Evolutionary conservation across 208 protist genomes (phyloP), one percentile per base, ranked within the genome.

Genomic region (Trypanosoma caninum): DNA sequence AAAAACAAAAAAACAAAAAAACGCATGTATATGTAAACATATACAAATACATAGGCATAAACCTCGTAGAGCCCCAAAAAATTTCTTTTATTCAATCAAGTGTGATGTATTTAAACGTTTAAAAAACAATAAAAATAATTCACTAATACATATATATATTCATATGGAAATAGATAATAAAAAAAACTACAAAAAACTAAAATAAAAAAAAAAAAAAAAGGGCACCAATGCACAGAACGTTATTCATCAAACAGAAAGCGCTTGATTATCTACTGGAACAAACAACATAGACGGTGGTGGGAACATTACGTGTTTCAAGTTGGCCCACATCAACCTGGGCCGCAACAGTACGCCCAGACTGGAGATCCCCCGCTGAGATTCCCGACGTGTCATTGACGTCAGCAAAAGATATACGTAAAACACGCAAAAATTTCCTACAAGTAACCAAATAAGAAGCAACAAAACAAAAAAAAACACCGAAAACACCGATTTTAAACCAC

Each of bases 341-440:
- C 47, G 27, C 2, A 63, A 41, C 20, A 59, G 31, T 20, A 16
- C 5, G 5, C n/a, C 16, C 0, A 25, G 13, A 13, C 28, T 34
- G 3, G 27, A 23, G 25, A 53, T 9, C 34, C 1, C 44, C 27
- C 55, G 28, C 35, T 70, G 53, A 30, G 72, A 61, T 42, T 78
- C 72, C 53, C 30, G 48, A 35, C 33, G 63, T 44, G 37, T 77
- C 63, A 28, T 74, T 1, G 76, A 84, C 44, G 80, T 85, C 22
- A 86, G 35, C 3, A 69, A 70, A 33, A 92, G 65, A 66, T 74
- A 77, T 1, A 82, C 54, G 54, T 92, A 87, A 44, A 85, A 70
- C 27, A 76, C 31, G 10, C 65, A 47, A 51, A 92, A 66, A 14
- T 69, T 59, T 0, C 81, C 85, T 11, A 92, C 81, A 28, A 92